Base-by-base conservation (phyloP, 345 rosid species). In the Mangifera indica region DNA sequence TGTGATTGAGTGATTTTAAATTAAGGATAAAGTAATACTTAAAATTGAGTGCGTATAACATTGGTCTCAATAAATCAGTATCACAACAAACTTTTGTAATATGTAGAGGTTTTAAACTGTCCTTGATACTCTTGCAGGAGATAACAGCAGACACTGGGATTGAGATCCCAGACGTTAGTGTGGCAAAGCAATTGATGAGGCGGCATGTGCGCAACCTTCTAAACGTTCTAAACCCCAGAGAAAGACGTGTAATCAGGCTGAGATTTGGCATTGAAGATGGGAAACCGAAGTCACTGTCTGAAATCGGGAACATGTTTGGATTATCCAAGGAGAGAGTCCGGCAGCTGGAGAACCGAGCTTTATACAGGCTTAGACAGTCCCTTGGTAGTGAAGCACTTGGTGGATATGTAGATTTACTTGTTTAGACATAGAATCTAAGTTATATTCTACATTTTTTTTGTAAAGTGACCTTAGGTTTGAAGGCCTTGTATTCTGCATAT, bases 191-290 rank as follows among this genome's bases (percentile, higher is more conserved):
- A 63, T 25, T 90, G 73, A 94, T 89, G 97, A 84, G 92, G 75
- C 83, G 75, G 79, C 95, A 92, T 57, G 80, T 87, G 7, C 80
- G 81, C 66, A 88, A 81, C 58, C 92, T 92, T 65, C 81, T 90
- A 51, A 85, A 72, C 34, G 62, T 62, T 34, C 89, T 89, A 48
- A 85, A 78, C 10, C 95, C 88, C 0, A 92, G 63, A 74, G 97
- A 94, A 81, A 90, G 89, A 73, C 85, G 65, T 75, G 90, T 92
- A 74, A 87, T 94, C 62, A 89, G 72, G 84, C 84, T 94, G 60
- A 83, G 97, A 56, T 94, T 72, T 69, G 98, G 98, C 69, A 84
- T 94, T 17, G 92, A 83, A 62, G 95, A 81, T 0, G 89, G 90
- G 0, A 85, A 81, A 51, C 85, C 75, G 72, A 83, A 81, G 72